Evolutionary conservation across 305 asterid genomes (phyloP).

Genomic region (Withania somnifera): DNA sequence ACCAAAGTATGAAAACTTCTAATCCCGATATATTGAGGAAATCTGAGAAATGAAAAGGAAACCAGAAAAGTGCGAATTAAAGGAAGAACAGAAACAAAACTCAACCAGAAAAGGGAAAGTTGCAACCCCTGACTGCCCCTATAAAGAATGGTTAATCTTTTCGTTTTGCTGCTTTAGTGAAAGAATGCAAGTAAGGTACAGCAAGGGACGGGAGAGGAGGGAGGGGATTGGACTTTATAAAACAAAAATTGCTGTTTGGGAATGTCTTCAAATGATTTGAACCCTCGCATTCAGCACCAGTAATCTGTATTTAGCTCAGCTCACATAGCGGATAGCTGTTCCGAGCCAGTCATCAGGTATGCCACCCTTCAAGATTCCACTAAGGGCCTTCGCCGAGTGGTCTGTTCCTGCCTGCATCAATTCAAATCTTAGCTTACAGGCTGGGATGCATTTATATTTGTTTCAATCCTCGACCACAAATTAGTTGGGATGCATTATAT

Average conservation of each 20-base stretch:
- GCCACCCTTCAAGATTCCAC: constrained; percentile 36
- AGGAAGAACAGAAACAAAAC: neutral
- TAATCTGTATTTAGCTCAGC: constrained; percentile 17
- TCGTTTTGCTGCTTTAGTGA: neutral
- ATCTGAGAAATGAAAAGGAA: neutral
- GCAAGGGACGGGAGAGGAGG: neutral
- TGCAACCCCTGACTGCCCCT: neutral
- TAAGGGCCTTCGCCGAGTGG: constrained; percentile 58
- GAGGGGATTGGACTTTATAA: neutral
- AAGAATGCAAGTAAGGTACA: neutral
- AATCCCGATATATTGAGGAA: neutral
- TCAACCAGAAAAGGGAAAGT: neutral
- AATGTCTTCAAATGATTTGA: constrained; percentile 2
- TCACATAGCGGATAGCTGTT: constrained; percentile 52
- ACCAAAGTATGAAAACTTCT: neutral
- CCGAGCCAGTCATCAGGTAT: constrained; percentile 82
- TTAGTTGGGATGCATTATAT: neutral
- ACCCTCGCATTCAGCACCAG: neutral
- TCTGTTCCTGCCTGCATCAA: constrained; percentile 63
- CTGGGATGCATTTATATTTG: too few species aligned
- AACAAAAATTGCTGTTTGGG: neutral
- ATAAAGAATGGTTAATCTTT: neutral
- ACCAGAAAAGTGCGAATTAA: too few species aligned
- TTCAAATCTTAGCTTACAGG: neutral
- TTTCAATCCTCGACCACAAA: too few species aligned